Evolutionary conservation across 495 filamentous ascomycete species (phyloP).

Genomic region (Penicillium canariense): DNA sequence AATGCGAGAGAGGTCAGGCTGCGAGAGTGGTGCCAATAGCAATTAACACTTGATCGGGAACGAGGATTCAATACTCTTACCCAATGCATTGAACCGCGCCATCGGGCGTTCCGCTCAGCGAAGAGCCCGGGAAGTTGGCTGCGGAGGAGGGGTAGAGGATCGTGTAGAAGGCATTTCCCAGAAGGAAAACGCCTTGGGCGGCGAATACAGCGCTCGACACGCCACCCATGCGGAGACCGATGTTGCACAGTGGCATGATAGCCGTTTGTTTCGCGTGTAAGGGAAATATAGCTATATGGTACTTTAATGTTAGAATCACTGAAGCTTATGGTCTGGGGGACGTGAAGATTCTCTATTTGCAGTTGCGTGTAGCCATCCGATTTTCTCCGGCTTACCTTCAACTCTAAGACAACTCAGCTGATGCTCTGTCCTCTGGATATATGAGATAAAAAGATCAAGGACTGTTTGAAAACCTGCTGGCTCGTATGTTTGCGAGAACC

Average conservation of each 20-base stretch:
- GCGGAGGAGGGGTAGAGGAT: constrained; percentile 15
- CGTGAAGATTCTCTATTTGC: neutral
- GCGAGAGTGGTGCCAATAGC: constrained; percentile 17
- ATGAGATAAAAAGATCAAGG: no score
- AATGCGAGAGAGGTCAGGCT: constrained; percentile 17
- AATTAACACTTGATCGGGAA: neutral
- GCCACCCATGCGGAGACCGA: constrained; percentile 19
- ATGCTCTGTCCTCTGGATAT: no score
- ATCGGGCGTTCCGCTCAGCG: constrained; percentile 9
- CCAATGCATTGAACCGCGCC: constrained; percentile 12
- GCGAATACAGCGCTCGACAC: constrained; percentile 17
- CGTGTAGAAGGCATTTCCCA: constrained; percentile 20
- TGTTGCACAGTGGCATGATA: constrained; percentile 11
- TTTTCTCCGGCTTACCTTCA: no score
- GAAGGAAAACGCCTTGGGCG: constrained; percentile 17
- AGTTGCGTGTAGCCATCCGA: no score
- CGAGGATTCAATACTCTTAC: neutral
- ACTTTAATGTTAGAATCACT: no score
- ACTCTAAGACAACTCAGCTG: no score
- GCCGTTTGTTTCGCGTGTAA: neutral
- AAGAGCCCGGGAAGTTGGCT: constrained; percentile 12
- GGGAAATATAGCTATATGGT: no score
- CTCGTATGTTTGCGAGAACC: no score
- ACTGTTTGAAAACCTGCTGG: no score
- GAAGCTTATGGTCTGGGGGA: no score